These are phyloP conservation scores for Reticulascus tulasneorum DNA, from an alignment of 2,329 filamentous ascomycete genomes.

Conservation along the genomic window DNA sequence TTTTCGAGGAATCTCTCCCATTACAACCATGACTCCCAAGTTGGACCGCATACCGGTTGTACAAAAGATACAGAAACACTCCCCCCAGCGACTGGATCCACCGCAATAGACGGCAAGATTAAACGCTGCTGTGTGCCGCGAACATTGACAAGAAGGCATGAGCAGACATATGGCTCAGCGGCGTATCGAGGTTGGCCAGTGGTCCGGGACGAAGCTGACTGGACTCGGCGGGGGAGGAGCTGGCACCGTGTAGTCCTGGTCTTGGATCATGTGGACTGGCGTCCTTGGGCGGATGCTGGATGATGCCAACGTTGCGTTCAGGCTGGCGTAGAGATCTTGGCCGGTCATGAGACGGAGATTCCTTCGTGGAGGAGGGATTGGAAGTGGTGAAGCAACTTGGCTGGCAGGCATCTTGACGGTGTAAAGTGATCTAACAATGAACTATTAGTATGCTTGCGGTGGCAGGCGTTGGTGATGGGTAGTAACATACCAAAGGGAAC, in stretches of 20 bases:
- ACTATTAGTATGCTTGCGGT: too few species aligned
- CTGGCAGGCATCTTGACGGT: slow-evolving; percentile 35
- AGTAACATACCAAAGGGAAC: background rate
- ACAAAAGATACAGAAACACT: too few species aligned
- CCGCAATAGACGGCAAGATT: too few species aligned
- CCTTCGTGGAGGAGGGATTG: slow-evolving; percentile 44
- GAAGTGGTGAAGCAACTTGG: slow-evolving; percentile 42
- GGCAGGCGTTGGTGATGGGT: background rate
- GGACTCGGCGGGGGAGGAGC: slow-evolving; percentile 62
- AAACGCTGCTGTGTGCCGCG: too few species aligned
- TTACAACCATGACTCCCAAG: slow-evolving; percentile 9
- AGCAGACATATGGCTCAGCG: too few species aligned
- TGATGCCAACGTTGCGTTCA: slow-evolving; percentile 47
- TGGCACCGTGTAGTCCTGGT: slow-evolving; percentile 61
- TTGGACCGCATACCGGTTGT: slow-evolving; percentile 9
- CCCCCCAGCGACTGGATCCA: too few species aligned
- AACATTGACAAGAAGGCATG: background rate
- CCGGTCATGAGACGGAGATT: slow-evolving; percentile 39
- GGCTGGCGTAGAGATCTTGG: slow-evolving; percentile 50
- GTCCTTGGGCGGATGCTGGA: slow-evolving; percentile 39
- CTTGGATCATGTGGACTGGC: slow-evolving; percentile 47
- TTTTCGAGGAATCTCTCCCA: slow-evolving; percentile 6
- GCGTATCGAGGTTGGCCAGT: slow-evolving; percentile 42
- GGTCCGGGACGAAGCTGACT: slow-evolving; percentile 55
- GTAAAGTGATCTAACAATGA: background rate